Conservation (phyloP, 2,329 filamentous ascomycete genomes). For the Penicillium glabrum region DNA sequence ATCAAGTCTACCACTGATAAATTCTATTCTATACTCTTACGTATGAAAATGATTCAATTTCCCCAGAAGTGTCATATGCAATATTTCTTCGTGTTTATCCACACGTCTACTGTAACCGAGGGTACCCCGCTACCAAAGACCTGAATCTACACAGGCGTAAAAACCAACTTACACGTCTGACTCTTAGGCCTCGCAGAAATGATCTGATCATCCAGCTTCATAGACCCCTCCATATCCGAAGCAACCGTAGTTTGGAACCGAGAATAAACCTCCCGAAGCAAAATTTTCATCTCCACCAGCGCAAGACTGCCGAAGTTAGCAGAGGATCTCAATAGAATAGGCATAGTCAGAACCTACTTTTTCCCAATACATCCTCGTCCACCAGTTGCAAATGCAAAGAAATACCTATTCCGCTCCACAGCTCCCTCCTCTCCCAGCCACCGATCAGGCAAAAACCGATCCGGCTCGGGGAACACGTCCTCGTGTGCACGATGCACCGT, state of each 20-base stretch:
- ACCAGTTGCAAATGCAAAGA: conserved; percentile 67
- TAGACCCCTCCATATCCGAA: conserved; percentile 57
- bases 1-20: not conserved
- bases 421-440: conserved; percentile 36
- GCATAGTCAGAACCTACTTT: conserved; percentile 53
- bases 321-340: not conserved
- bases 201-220: conserved; percentile 67
- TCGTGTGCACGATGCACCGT: conserved; percentile 34
- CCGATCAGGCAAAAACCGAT: conserved; percentile 32
- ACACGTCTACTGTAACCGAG: not conserved
- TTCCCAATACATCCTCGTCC: conserved; percentile 58
- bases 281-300: conserved; percentile 66
- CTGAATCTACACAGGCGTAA: conserved; percentile 8
- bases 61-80: no score
- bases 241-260: conserved; percentile 53
- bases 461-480: conserved; percentile 30
- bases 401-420: conserved; percentile 50
- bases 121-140: not conserved
- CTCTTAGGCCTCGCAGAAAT: conserved; percentile 64
- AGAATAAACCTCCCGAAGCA: conserved; percentile 64
- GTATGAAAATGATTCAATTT: not conserved
- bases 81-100: not conserved
- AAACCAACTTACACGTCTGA: conserved; percentile 57
- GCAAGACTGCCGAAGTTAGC: conserved; percentile 50
- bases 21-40: not conserved